These are phyloP conservation scores for Xylaria sp. DNA, from an alignment of 2,329 filamentous ascomycete genomes.

Conservation along the genomic window DNA sequence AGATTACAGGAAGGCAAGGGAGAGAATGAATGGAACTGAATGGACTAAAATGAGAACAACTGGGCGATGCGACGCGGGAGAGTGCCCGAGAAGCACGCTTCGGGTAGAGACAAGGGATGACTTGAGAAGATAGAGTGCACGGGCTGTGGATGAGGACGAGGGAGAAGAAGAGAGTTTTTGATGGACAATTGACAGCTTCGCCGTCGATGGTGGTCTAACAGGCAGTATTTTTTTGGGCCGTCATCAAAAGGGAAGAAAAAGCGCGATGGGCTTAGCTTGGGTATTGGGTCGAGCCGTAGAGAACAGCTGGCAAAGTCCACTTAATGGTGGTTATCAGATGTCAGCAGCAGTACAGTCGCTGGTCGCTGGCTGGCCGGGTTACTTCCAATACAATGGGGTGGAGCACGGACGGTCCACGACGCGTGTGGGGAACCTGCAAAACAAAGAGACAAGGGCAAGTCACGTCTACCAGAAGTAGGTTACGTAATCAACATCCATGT, in stretches of 20 bases:
- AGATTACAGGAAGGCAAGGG: conserved; percentile 7
- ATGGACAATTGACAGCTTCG: conserved; percentile 25
- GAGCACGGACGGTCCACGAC: conserved; percentile 1
- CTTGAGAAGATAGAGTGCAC: background rate
- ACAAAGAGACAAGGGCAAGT: conserved; percentile 16
- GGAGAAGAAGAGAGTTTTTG: background rate
- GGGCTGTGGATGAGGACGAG: conserved; percentile 14
- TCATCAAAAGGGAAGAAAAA: conserved; percentile 30
- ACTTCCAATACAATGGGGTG: background rate
- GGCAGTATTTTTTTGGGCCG: conserved; percentile 37
- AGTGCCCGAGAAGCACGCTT: conserved; percentile 19
- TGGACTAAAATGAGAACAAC: conserved; percentile 15
- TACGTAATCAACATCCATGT: background rate
- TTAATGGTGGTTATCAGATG: conserved; percentile 7
- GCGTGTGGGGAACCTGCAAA: conserved; percentile 26
- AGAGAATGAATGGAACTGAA: conserved; percentile 16
- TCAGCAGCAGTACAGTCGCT: background rate
- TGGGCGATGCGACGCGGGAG: conserved; percentile 1
- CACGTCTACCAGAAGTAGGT: background rate
- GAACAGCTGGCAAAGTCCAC: conserved; percentile 19
- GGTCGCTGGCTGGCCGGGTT: background rate
- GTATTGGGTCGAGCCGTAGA: conserved; percentile 2
- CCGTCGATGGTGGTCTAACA: conserved; percentile 28
- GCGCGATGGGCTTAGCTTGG: conserved; percentile 28
- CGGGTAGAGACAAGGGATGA: conserved; percentile 14